Evolutionary conservation across 345 rosid genomes (phyloP), one percentile per base, ranked within the genome.

Genomic region (Abelmoschus esculentus): DNA sequence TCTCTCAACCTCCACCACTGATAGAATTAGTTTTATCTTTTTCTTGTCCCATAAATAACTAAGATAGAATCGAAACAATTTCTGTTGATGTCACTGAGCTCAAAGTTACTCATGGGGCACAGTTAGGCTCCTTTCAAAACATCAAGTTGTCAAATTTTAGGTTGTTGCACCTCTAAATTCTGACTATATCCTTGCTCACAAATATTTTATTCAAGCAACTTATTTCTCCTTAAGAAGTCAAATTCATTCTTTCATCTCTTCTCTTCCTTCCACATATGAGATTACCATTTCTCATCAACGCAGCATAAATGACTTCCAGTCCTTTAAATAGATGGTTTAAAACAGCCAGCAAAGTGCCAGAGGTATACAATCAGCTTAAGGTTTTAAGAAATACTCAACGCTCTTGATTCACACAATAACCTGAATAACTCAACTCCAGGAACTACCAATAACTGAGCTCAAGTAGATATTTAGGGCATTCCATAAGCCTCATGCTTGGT

Each of bases 291-390:
- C 55, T 47, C 52, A 47, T 62, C 38, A 66, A 44, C 11, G 11
- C 32, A 47, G 71, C 50, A 54, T 47, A 73, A 73, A 38, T 7
- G 46, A 61, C 38, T 67, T 73, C 38, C 68, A 74, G 47, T 46
- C 49, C 11, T 40, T 40, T 13, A 50, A 50, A 46, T 46, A 46
- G 50, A 9, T 46, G 13, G 15, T 6, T 68, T 15, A 19, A 19
- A 61, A 53, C 64, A 54, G 58, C 63, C n/a, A 52, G 56, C 57
- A 28, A 61, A 61, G 60, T 52, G 19, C 46, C 55, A 54, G 31
- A 53, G 58, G 29, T 19, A 31, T 7, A 44, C 34, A 22, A 31
- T 50, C 32, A 15, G 36, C 19, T 47, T 44, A 42, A 18, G 62
- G 31, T 62, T 36, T 49, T 17, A 62, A 62, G 58, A 18, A 70